Conservation (phyloP, 2,329 filamentous ascomycete genomes). For the Fusarium virguliforme region DNA sequence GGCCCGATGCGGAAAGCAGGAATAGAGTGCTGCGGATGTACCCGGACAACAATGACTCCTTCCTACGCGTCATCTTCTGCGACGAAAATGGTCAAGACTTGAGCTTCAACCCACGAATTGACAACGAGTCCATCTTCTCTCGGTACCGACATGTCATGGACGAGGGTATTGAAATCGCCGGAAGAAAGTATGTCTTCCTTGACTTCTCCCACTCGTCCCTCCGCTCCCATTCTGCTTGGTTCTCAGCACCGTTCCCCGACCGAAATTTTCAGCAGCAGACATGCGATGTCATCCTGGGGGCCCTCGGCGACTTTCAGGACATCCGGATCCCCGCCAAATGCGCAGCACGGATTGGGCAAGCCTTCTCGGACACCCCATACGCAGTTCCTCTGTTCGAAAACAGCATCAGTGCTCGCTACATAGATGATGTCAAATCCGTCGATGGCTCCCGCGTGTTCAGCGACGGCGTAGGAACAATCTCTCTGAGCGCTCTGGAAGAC, state of each 20-base stretch:
- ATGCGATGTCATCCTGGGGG: constrained; percentile 62
- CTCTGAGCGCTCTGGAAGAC: constrained; percentile 68
- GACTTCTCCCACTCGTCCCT: constrained; percentile 87
- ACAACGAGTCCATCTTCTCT: constrained; percentile 65
- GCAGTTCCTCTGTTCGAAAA: constrained; percentile 67
- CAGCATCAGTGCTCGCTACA: constrained; percentile 54
- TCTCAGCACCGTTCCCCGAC: constrained; percentile 65
- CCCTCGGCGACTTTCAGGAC: constrained; percentile 66
- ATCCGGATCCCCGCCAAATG: constrained; percentile 71
- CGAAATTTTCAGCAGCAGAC: constrained; percentile 53
- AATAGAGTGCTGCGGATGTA: constrained; percentile 82
- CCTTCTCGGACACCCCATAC: constrained; percentile 82
- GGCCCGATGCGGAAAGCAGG: constrained; percentile 76
- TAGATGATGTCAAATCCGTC: constrained; percentile 68
- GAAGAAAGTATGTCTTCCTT: constrained; percentile 75
- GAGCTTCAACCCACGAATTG: constrained; percentile 67
- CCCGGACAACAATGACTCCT: constrained; percentile 71
- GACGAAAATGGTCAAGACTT: constrained; percentile 81
- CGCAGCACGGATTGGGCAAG: constrained; percentile 74
- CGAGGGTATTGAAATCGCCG: constrained; percentile 75
- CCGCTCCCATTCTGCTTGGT: constrained; percentile 80
- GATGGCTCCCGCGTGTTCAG: constrained; percentile 76
- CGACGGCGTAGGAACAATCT: constrained; percentile 85
- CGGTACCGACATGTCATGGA: constrained; percentile 75
- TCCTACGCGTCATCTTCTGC: constrained; percentile 79